phyloP scores from a whole-genome alignment of 441 rosid genomes.

The Corymbia citriodora region DNA sequence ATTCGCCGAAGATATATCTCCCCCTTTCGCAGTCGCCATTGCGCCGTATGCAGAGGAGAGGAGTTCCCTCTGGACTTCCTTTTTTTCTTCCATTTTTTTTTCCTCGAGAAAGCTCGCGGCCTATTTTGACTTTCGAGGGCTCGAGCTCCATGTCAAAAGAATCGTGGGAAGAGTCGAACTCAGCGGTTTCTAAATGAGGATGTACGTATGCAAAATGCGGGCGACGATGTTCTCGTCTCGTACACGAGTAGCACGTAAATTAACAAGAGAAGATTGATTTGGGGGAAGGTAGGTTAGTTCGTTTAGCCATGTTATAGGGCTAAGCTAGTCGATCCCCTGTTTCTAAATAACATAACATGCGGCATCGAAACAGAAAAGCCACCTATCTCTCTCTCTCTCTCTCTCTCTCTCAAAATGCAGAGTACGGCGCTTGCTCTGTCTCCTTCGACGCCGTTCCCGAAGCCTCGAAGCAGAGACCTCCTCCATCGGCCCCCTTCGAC shows the following conservation, averaged over 20 bases:
- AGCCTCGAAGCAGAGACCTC: constrained; percentile 5
- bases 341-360: not conserved
- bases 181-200: too few species aligned
- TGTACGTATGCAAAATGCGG: not conserved
- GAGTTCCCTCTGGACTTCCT: not conserved
- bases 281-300: not conserved
- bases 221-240: not conserved
- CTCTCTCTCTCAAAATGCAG: constrained; percentile 29
- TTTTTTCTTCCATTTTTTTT: too few species aligned
- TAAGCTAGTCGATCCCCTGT: not conserved
- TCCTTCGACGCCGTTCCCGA: constrained; percentile 28
- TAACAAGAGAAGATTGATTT: not conserved
- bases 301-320: not conserved
- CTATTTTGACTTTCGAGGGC: too few species aligned
- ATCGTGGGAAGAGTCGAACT: too few species aligned
- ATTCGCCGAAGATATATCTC: not conserved
- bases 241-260: not conserved
- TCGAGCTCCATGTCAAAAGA: too few species aligned
- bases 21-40: not conserved
- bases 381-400: not conserved
- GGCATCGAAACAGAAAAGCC: not conserved
- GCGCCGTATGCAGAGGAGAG: fast-evolving
- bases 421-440: constrained; percentile 21
- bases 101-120: too few species aligned
- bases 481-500: not conserved